Base-by-base conservation (phyloP, 441 rosid genomes). In the Populus tomentosa region DNA sequence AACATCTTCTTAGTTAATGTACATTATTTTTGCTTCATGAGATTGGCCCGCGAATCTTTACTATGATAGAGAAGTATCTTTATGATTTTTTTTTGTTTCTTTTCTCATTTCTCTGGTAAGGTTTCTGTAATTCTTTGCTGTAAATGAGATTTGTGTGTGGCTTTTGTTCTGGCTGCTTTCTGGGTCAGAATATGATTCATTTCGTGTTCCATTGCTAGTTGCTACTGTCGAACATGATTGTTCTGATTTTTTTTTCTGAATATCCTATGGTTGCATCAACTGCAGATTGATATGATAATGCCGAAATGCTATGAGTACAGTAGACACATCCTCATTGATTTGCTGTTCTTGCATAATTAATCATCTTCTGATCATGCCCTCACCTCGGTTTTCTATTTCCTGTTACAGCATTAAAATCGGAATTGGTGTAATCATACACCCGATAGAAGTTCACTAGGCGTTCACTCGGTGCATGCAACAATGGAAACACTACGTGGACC, bases 401-500 rank as follows among this genome's bases (percentile, higher is more conserved):
- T 35, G 38, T 35, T 35, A 35, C 38, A 35, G 38, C 38, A 35
- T 35, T 5, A 35, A 35, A 35, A 7, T 20, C 4, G 8, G 38
- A 35, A 7, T 7, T 1, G 38, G 38, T 35, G 8, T 35, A 46
- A 14, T 46, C 56, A 46, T 4, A 46, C 18, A 46, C 46, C 56
- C 20, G n/a, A 50, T 5, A 50, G 56, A 50, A 16, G 20, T 50
- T 50, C 20, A 50, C 56, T 50, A 6, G 6, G 56, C 56, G 56
- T 35, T 35, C 38, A 35, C 6, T 35, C 38, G 6, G 6, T 35
- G 38, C 6, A 35, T 38, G 14, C 42, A 59, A 11, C 24, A 26
- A 82, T 82, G 82, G 82, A 79, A 20, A 76, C 85, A 1, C 13
- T 82, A 7, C 80, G 82, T 0, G 82, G 85, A 62, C 16, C 75